Evolutionary conservation across 805 yeast species (phyloP), one percentile per base, ranked within the genome.

Genomic region (Kockiozyma suomiensis): DNA sequence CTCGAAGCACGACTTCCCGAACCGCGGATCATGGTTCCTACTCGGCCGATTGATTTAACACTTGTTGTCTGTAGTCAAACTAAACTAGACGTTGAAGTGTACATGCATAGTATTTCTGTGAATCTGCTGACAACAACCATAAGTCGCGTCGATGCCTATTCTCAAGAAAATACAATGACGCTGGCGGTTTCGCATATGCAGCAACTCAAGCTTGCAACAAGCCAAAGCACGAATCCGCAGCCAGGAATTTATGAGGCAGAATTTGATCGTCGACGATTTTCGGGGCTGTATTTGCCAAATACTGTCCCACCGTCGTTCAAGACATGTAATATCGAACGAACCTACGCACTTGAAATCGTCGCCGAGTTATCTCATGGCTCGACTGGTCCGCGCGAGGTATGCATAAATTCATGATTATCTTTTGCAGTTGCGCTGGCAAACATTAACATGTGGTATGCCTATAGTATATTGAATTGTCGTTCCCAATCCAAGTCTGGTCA

Each of bases 241-340:
- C 48, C 47, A 33, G 38, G 50, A 5, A 33, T 48, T 35, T 55
- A 28, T 43, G 66, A 63, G 38, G 59, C 62, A 10, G 51, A 53
- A 37, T 63, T 59, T 43, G 51, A 53, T 25, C 17, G 33, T 3
- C 47, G 56, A 19, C 21, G 37, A 28, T 35, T 54, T 3, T 17
- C 7, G 35, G 8, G 17, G 26, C 10, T 48, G 48, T 26, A 17
- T 32, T 25, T 50, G 30, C 86, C 87, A 0, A 79, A 76, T 48
- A 66, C 75, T 43, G 72, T 81, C 3, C 73, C 84, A 1, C 88
- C 89, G 1, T 71, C 81, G 19, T 86, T 86, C 69, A 71, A 69
- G 26, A 79, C 85, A 3, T 84, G 88, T 67, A 85, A 84, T 66
- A 76, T 86, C 23, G 68, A 74, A 10, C 75, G 87, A 40, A 64